Conservation (phyloP, 805 yeast species). For the Starmerella asiatica region DNA sequence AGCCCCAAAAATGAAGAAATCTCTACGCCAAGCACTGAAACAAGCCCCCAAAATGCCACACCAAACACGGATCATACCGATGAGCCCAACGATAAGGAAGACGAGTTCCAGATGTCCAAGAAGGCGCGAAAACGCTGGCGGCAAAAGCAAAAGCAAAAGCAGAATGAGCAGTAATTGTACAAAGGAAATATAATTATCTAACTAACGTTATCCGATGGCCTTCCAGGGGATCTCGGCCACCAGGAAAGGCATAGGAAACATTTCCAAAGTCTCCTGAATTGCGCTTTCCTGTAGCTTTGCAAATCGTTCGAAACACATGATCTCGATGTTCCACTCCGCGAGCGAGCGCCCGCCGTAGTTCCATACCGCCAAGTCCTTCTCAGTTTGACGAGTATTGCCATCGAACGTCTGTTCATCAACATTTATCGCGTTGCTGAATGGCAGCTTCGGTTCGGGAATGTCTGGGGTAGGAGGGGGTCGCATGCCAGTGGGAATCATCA, state of each 20-base stretch:
- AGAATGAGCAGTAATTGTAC: neutral
- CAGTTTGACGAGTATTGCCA: neutral
- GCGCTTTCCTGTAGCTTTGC: slow-evolving; percentile 20
- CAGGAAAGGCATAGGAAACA: slow-evolving; percentile 25
- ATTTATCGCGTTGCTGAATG: slow-evolving; percentile 9
- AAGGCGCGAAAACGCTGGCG: neutral
- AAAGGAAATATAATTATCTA: neutral
- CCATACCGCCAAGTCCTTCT: slow-evolving; percentile 23
- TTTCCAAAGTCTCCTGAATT: slow-evolving; percentile 22
- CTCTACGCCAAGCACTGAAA: too few relatives aligned
- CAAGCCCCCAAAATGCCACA: too few relatives aligned
- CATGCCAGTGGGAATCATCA: slow-evolving; percentile 16
- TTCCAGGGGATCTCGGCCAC: slow-evolving; percentile 28
- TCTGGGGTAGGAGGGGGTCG: slow-evolving; percentile 1
- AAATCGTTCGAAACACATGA: slow-evolving; percentile 29
- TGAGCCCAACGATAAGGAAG: too few relatives aligned
- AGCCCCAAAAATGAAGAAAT: too few relatives aligned
- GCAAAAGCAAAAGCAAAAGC: neutral
- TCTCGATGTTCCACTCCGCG: slow-evolving; percentile 30
- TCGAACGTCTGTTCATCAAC: neutral
- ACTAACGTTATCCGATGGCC: neutral
- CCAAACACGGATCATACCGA: too few relatives aligned
- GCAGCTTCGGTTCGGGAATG: slow-evolving; percentile 16
- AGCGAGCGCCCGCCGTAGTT: slow-evolving; percentile 30
- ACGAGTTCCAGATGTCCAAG: neutral